Evolutionary conservation across 805 yeast species (phyloP).

Genomic region (Teunomyces panamensis): DNA sequence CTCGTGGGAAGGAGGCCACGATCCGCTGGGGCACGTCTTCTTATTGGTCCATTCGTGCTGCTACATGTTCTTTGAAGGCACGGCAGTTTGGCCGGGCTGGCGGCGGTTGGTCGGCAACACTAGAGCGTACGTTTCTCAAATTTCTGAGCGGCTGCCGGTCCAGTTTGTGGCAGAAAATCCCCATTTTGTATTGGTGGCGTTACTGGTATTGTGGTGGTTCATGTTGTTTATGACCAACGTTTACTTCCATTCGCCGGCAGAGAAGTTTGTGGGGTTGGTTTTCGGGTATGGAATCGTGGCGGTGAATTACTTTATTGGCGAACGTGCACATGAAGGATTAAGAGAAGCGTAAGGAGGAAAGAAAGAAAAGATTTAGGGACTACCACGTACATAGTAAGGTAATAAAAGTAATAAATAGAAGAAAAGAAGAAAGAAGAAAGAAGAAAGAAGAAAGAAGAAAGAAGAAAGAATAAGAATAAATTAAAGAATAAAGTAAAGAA

Average conservation of each 20-base stretch:
- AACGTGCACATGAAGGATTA: slow-evolving; percentile 24
- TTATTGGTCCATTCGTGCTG: slow-evolving; percentile 64
- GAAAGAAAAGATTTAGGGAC: too few species aligned
- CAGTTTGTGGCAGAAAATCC: slow-evolving; percentile 21
- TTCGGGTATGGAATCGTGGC: slow-evolving; percentile 56
- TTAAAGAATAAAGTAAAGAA: too few species aligned
- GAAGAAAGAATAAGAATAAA: too few species aligned
- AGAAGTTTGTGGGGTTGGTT: slow-evolving; percentile 67
- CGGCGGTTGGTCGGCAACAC: neutral
- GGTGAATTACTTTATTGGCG: slow-evolving; percentile 34
- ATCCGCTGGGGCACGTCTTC: slow-evolving; percentile 93
- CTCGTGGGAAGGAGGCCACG: slow-evolving; percentile 84
- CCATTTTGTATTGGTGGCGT: slow-evolving; percentile 19
- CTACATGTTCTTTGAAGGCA: slow-evolving; percentile 62
- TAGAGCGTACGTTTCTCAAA: neutral
- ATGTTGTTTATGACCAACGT: slow-evolving; percentile 82
- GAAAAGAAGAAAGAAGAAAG: too few species aligned
- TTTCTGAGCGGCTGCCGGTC: neutral
- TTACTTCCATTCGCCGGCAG: slow-evolving; percentile 78
- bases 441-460: too few species aligned
- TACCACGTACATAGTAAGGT: too few species aligned
- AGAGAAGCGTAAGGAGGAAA: neutral
- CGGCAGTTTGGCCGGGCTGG: slow-evolving; percentile 38
- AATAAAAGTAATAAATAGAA: too few species aligned
- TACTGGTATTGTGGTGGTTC: slow-evolving; percentile 67